Base-by-base conservation (phyloP, 129 eudicot species). In the Artemisia argyi region DNA sequence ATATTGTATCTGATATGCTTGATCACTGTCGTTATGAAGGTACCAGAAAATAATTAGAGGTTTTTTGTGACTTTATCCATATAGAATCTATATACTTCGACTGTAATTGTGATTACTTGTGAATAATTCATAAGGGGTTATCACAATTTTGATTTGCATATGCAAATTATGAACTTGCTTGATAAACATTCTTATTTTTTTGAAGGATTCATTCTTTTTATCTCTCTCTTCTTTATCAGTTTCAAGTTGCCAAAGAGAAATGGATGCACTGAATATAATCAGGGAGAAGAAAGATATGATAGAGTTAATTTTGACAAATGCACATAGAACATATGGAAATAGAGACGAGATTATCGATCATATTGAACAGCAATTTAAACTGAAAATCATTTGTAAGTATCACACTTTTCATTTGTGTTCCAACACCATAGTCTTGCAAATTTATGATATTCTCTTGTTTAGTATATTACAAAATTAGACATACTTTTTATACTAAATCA, bases 11-110 rank as follows among this genome's bases (percentile, higher is more conserved):
- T 26, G 32, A 74, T 80, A 80, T 80, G 80, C 80, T 80, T 69
- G 73, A 74, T 12, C 61, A 55, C 17, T 80, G 80, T 71, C 53
- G 76, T 47, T 71, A 80, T 69, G 80, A 80, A 80, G 84, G 84
- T 80, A 79, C 47, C 47, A 46, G 54, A 60, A 69, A 18, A 11
- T 14, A 2, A 62, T 53, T 19, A 46, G 22, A 48, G 12, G 13
- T 76, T 67, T 63, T 49, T 70, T n/a, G 54, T 66, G 30, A 13
- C 6, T 42, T 46, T 65, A 47, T 56, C 11, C 66, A 2, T 68
- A 35, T 30, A 30, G 19, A 79, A 26, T 39, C 24, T 48, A 48
- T 68, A 67, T 67, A 48, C 17, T 68, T 76, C 1, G 8, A 49
- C 60, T 68, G 15, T 17, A 18, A 22, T 60, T 60, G 28, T 14